Evolutionary conservation across 2,329 filamentous ascomycete genomes (phyloP), one percentile per base, ranked within the genome.

Genomic region (Fonsecaea multimorphosa): DNA sequence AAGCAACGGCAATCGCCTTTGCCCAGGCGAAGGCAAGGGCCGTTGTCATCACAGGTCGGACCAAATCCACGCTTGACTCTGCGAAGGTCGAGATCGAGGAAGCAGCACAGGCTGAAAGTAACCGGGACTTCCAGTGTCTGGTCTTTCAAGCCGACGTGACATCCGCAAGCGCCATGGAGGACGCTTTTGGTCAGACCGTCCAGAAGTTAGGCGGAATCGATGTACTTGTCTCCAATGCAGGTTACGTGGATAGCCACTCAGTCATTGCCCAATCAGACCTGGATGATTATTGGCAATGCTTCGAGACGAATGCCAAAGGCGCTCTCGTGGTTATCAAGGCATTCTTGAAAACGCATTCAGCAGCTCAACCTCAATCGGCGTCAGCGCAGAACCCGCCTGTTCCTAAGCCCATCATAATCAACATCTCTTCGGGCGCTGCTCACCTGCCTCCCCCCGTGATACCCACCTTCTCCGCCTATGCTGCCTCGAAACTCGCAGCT

Each of bases 1-100:
- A 60, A 46, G 56, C 62, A 36, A 59, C 56, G 12, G 62, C 62
- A 11, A 34, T 60, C 22, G 62, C 62, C 11, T 64, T 64, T 34
- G 62, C 56, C 3, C 7, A 46, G 24, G 56, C 56, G 27, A 32
- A 14, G 27, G 62, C 55, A 44, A 27, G 40, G 2, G 36, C 31
- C 4, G 56, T 64, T 7, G 29, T 64, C 19, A 64, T 64, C 31
- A 44, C 32, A 19, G 62, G 56, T 16, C 58, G 62, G 29, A 58
- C 54, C 4, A 29, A 36, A 32, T 57, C 40, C 32, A 27, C 53
- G 5, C 61, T 64, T 19, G 19, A 64, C 14, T 19, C 16, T 9
- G 61, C 56, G 24, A 64, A 64, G 32, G 11, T 22, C 6, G 58
- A 61, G 36, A 64, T 64, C 14, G 46, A 53, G 34, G n/a, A 44